phyloP scores from a whole-genome alignment of 139 green algal genomes.

The Coccomyxa sp. region DNA sequence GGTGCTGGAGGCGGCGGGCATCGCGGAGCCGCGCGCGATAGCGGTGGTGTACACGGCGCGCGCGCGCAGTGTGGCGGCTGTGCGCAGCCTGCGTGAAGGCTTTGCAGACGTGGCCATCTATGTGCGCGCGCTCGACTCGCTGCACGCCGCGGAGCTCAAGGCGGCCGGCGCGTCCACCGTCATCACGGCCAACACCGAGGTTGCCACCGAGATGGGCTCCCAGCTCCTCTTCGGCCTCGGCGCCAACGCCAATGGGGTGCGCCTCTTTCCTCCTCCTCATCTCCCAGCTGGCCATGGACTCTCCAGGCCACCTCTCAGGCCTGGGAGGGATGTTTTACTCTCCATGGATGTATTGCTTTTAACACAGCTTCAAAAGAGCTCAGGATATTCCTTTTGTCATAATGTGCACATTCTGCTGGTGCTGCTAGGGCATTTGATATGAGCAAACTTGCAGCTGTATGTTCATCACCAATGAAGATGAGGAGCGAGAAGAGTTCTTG shows the following conservation, averaged over 20 bases:
- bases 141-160: slow-evolving; percentile 72
- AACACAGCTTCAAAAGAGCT: no score
- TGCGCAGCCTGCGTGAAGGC: slow-evolving; percentile 46
- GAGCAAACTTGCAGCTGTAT: no score
- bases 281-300: no score
- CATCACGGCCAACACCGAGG: slow-evolving; percentile 56
- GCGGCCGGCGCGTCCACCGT: slow-evolving; percentile 26
- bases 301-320: no score
- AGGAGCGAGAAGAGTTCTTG: no score
- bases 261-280: slow-evolving; percentile 1
- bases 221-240: slow-evolving; percentile 50
- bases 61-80: slow-evolving; percentile 43
- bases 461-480: no score
- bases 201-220: slow-evolving; percentile 58
- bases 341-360: no score
- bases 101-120: slow-evolving; percentile 73
- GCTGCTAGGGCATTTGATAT: no score
- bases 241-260: slow-evolving; percentile 18
- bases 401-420: no score
- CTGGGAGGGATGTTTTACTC: no score
- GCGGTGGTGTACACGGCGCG: slow-evolving; percentile 69
- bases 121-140: slow-evolving; percentile 65
- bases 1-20: slow-evolving; percentile 76
- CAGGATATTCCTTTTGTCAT: no score
- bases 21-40: slow-evolving; percentile 59